A percentile compares a stretch with the other conserved stretches of the same genome.
phyloP scores from a whole-genome alignment of 108 stramenopile species.

The Aurantiochytrium sp. region DNA sequence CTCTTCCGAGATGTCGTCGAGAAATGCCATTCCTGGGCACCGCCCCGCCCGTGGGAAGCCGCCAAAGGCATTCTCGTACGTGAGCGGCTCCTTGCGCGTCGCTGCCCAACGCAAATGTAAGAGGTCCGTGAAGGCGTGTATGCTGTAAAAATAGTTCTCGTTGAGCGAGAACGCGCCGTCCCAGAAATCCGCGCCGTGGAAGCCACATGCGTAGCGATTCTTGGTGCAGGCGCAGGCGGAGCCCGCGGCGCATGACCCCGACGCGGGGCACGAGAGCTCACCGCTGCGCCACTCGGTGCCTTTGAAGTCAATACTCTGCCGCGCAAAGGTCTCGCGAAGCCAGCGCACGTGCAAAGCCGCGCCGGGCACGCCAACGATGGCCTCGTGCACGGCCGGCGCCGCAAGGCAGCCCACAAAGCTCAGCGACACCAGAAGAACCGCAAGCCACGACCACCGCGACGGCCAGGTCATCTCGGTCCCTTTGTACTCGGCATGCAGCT shows the following conservation, averaged over 20 bases:
- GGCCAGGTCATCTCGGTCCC: background rate
- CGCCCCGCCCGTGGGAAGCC: background rate
- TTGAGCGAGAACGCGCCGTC: conserved; percentile 10
- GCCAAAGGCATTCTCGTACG: background rate
- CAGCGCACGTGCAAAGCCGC: background rate
- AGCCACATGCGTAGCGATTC: background rate
- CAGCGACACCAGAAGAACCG: background rate
- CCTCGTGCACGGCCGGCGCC: background rate
- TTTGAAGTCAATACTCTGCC: background rate
- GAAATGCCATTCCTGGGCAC: background rate
- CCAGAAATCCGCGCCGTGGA: background rate
- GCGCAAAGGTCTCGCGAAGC: background rate
- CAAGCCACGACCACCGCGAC: background rate
- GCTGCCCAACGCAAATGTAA: background rate
- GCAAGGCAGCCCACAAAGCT: background rate
- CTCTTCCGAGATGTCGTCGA: background rate
- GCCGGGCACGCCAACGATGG: background rate
- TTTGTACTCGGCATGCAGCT: background rate
- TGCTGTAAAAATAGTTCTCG: background rate
- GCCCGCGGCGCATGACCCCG: background rate
- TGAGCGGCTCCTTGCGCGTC: background rate
- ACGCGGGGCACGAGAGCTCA: background rate
- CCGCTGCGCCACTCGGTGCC: conserved; percentile 11
- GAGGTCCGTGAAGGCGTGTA: conserved; percentile 5
- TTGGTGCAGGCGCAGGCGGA: too few species aligned